Evolutionary conservation across 371 early-diverging fungal genomes (phyloP), one percentile per base, ranked within the genome.

Genomic region (Lichtheimia corymbifera): DNA sequence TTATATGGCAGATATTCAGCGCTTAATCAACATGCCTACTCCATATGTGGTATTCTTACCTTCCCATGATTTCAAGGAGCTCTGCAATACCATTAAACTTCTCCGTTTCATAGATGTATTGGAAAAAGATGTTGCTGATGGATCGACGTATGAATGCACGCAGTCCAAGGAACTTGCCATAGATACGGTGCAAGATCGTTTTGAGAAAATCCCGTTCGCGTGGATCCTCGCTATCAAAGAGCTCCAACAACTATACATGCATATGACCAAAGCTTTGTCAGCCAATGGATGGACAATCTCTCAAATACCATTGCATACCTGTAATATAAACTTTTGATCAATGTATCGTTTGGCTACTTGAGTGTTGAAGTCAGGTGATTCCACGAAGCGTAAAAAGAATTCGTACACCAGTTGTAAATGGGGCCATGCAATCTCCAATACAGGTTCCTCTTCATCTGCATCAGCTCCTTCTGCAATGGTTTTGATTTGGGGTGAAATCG

Each of bases 401-500:
- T 95, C 96, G 74, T 98, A 98, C 7, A 98, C 97, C 49, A 97
- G 85, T 72, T 94, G 96, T 47, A 97, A 77, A 77, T 98, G 99
- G 24, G 98, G 97, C 99, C 99, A 98, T 15, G 96, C 94, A 13
- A 89, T 71, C 73, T 98, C 99, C 44, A 96, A 77, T 1, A 94
- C 91, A 4, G 97, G 97, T 72, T 98, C 99, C 70, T 98, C 99
- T 69, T 98, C 99, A 67, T 98, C 99, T 5, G 97, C 97, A 76
- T 98, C 99, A 67, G 92, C 97, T 1, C 93, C 95, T 63, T 97
- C 97, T 43, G 94, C 95, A n/a, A 84, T 84, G 14, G 95, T 93
- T 66, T 93, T 92, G 28, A 91, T 88, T 68, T 92, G 94, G 3
- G 98, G 97, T 1, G 97, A 94, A 24, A 97, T 91, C 1, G 96